These are phyloP conservation scores for Agastache rugosa DNA, from an alignment of 257 asterid species.

Conservation along the genomic window DNA sequence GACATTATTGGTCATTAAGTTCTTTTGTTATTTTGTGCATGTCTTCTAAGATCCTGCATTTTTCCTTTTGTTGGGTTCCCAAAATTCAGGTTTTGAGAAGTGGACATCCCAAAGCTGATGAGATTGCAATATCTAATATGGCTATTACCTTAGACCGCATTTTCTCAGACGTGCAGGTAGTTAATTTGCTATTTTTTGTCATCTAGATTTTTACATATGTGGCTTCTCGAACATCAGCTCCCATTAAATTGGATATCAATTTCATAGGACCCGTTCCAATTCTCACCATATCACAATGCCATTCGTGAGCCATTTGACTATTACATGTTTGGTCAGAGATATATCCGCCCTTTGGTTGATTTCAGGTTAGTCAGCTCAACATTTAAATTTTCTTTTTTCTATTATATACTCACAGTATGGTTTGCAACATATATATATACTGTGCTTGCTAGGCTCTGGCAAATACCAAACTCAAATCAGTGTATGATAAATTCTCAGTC, in stretches of 20 bases:
- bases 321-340: constrained; percentile 80
- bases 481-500: constrained; percentile 1
- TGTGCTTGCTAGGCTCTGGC: neutral
- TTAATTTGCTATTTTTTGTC: constrained; percentile 25
- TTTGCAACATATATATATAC: neutral
- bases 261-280: constrained; percentile 80
- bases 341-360: constrained; percentile 72
- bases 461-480: constrained; percentile 11
- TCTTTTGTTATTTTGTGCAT: constrained; percentile 2
- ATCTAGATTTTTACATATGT: constrained; percentile 21
- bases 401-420: neutral
- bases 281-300: constrained; percentile 76
- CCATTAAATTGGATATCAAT: constrained; percentile 25
- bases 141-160: constrained; percentile 75
- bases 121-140: constrained; percentile 76
- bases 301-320: constrained; percentile 92
- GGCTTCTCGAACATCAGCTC: constrained; percentile 16
- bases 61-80: constrained; percentile 1
- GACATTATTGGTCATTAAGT: neutral
- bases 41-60: constrained; percentile 29
- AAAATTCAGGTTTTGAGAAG: constrained; percentile 66
- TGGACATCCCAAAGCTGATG: constrained; percentile 74
- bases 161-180: constrained; percentile 80
- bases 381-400: constrained; percentile 19
- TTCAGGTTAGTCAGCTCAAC: constrained; percentile 60